Evolutionary conservation across 2,329 filamentous ascomycete genomes (phyloP), one percentile per base, ranked within the genome.

Genomic region (Aureobasidium uvarum): DNA sequence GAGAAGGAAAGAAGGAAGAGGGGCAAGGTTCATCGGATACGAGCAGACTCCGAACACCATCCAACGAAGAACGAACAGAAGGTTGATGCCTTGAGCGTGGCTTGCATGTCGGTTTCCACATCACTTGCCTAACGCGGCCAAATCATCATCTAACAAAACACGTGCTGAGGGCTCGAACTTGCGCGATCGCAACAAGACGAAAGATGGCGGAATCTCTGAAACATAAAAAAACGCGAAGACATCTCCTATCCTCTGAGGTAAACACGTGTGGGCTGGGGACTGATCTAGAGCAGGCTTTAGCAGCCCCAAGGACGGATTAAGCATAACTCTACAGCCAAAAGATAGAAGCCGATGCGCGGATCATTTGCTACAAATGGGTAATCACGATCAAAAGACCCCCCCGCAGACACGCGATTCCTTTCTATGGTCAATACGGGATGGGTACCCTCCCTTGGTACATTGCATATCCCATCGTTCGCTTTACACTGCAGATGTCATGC

Each of bases 271-370:
- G 10, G 23, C 20, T n/a, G 33, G 31, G 16, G 2, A 2, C n/a
- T 16, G 38, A 41, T 56, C 36, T 41, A 56, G 33, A 56, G 33
- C 33, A 38, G 52, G 52, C 33, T 55, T 51, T 33, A 14, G 18
- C 28, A 51, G 11, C 50, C 31, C 54, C 38, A n/a, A 31, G 23
- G 25, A 23, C 16, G 38, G 54, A 18, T 58, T 58, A 58, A 58
- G 54, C 54, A 58, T 58, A 58, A 58, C 54, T 58, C 54, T 58
- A 58, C 38, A 52, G 48, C 48, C 52, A 59, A 20, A 59, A 28
- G 16, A 33, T 20, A 46, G 13, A 18, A 36, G 25, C 43, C 18
- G 38, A 41, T 23, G 25, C 38, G 54, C 38, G 14, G 54, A 58
- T 58, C 54, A 13, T 14, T 58, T 31, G 20, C 54, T 23, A 43